Conservation (phyloP, 176 grass and related monocot species). For the Cenchrus purpureus region DNA sequence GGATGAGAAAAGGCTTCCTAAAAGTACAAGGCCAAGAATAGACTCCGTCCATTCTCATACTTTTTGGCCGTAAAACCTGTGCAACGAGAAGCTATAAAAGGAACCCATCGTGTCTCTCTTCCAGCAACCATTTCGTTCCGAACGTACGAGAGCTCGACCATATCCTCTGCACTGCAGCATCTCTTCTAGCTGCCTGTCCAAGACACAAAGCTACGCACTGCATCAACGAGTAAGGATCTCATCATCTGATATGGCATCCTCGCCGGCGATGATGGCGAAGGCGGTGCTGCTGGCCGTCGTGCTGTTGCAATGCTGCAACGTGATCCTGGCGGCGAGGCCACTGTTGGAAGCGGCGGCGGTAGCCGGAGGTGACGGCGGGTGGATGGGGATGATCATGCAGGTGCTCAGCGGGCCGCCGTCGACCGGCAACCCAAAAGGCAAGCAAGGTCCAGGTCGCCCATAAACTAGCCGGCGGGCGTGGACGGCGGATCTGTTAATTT, state of each 20-base stretch:
- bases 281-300: background rate
- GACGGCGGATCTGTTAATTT: no score
- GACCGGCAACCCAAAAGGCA: background rate
- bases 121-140: background rate
- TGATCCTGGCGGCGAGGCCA: slow-evolving; percentile 24
- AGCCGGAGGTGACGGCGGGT: background rate
- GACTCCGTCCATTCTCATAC: background rate
- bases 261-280: background rate
- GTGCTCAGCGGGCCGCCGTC: background rate
- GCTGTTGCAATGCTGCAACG: slow-evolving; percentile 23
- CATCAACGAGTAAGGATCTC: background rate
- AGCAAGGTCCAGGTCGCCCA: background rate
- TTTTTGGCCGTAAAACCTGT: background rate
- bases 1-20: background rate
- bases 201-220: no score
- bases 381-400: slow-evolving; percentile 10
- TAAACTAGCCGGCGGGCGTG: no score
- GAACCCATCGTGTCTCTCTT: background rate
- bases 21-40: background rate
- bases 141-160: no score
- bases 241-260: background rate
- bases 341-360: background rate
- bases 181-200: background rate
- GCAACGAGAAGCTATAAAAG: background rate
- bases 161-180: no score